phyloP scores from a whole-genome alignment of 441 rosid genomes.

The Gossypium gossypioides region DNA sequence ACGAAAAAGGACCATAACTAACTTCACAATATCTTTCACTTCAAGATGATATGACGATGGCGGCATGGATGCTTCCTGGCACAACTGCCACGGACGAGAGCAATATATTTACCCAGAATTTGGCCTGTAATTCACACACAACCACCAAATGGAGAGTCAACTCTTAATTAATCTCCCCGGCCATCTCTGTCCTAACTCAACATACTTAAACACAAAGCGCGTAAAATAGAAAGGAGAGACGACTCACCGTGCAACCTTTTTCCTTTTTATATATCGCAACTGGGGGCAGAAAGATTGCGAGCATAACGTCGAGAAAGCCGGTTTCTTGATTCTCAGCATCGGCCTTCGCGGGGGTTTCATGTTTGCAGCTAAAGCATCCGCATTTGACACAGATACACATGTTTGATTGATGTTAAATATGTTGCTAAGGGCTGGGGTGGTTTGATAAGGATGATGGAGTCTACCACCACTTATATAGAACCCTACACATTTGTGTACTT shows the following conservation, averaged over 20 bases:
- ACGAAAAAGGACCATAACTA: not conserved
- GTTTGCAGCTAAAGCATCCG: not conserved
- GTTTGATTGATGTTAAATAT: not conserved
- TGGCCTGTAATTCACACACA: not conserved
- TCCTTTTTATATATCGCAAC: not conserved
- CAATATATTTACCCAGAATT: not conserved
- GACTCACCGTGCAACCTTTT: not conserved
- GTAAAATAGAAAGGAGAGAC: not conserved
- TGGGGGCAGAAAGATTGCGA: not conserved
- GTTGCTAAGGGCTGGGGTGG: not conserved
- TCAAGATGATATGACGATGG: not conserved
- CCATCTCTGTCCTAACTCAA: too few relatives aligned
- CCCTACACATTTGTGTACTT: not conserved
- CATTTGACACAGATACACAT: not conserved
- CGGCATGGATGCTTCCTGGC: conserved; percentile 3
- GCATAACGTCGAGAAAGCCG: not conserved
- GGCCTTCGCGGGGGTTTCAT: not conserved
- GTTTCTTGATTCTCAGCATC: not conserved
- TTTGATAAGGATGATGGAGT: not conserved
- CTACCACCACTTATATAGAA: not conserved
- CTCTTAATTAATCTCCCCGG: not conserved
- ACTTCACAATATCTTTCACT: too few relatives aligned
- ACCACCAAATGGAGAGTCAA: not conserved
- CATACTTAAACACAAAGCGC: too few relatives aligned
- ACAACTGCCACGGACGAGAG: not conserved